Percentiles rank a stretch among this genome's conserved stretches.
phyloP scores from a whole-genome alignment of 2,329 filamentous ascomycete genomes.

The Cladosporium cucumerinum region DNA sequence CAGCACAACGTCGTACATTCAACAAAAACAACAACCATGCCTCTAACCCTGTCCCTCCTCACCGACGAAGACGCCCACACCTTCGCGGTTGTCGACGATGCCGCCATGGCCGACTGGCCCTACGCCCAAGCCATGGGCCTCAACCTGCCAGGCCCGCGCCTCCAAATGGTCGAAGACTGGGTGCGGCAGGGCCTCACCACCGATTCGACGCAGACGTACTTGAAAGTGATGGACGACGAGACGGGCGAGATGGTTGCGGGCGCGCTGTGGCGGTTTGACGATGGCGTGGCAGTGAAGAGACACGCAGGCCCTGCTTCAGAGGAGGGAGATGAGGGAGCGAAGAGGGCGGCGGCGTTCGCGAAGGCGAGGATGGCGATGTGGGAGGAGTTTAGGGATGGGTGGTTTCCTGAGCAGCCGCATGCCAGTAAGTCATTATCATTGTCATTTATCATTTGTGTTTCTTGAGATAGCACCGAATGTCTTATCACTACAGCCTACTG shows the following conservation, averaged over 20 bases:
- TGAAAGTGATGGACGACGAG: conserved; percentile 24
- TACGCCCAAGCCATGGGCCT: conserved; percentile 22
- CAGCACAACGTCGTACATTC: background rate
- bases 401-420: conserved; percentile 19
- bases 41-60: conserved; percentile 23
- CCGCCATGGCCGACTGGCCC: conserved; percentile 22
- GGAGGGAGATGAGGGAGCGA: conserved; percentile 1
- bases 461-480: background rate
- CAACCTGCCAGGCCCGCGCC: conserved; percentile 13
- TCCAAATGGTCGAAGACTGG: conserved; percentile 21
- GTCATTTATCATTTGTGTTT: background rate
- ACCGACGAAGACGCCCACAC: conserved; percentile 23
- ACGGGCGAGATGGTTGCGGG: conserved; percentile 23
- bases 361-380: conserved; percentile 14
- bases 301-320: background rate
- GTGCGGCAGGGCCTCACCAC: conserved; percentile 15
- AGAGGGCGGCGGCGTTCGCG: conserved; percentile 9
- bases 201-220: conserved; percentile 17
- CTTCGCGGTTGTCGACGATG: conserved; percentile 25
- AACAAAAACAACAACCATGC: conserved; percentile 19
- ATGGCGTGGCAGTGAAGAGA: background rate
- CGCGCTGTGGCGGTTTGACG: conserved; percentile 23
- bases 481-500: background rate
- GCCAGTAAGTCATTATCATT: conserved; percentile 19
- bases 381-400: conserved; percentile 19